These are phyloP conservation scores for Entomortierella lignicola DNA, from an alignment of 192 early-diverging fungal genomes.

Conservation along the genomic window DNA sequence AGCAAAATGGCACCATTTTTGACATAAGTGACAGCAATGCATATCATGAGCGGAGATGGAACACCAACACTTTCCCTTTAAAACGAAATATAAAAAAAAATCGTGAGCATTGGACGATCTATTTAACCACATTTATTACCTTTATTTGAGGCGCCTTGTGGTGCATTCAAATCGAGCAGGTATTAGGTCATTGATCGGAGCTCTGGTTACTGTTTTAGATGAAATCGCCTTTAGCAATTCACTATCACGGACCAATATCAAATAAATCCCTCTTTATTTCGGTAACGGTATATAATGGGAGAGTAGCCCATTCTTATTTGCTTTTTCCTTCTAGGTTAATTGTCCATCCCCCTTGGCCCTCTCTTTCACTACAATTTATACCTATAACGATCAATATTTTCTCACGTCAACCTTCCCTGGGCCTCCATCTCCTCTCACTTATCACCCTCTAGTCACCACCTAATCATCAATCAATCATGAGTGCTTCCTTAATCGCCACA, in stretches of 20 bases:
- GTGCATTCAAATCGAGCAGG: too few relatives aligned
- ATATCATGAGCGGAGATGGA: not conserved
- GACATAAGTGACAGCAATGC: not conserved
- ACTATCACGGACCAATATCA: conserved; percentile 1
- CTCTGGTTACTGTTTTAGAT: too few relatives aligned
- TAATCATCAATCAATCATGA: conserved; percentile 8
- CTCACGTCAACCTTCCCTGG: not conserved
- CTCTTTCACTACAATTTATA: not conserved
- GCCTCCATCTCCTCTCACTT: not conserved
- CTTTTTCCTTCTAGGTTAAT: not conserved
- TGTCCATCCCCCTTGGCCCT: not conserved
- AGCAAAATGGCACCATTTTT: conserved; percentile 17
- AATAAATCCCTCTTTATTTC: not conserved
- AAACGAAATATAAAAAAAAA: too few relatives aligned
- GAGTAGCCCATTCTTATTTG: not conserved
- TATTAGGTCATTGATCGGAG: conserved; percentile 7
- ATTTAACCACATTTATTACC: too few relatives aligned
- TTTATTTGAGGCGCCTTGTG: too few relatives aligned
- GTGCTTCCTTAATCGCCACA: conserved; percentile 47
- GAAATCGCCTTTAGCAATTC: not conserved
- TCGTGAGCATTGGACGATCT: too few relatives aligned
- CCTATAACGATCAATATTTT: not conserved
- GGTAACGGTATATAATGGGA: conserved; percentile 16
- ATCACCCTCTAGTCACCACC: too few relatives aligned
- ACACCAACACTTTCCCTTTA: too few relatives aligned